These are phyloP conservation scores for Colletotrichum cordylinicola DNA, from an alignment of 2,329 filamentous ascomycete genomes.

Conservation along the genomic window DNA sequence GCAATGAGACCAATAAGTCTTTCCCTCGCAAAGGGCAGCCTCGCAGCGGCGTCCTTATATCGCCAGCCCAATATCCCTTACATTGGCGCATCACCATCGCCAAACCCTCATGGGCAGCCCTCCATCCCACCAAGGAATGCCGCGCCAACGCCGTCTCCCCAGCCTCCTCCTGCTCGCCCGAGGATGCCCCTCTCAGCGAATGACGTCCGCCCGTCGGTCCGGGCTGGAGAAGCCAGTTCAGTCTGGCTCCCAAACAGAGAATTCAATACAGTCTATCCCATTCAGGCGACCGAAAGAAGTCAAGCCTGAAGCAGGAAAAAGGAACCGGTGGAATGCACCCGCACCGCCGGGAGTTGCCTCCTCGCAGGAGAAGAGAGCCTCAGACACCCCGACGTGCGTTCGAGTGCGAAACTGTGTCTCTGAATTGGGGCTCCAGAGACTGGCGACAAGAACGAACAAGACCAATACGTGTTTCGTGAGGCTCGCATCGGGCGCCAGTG, in stretches of 20 bases:
- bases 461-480: background rate
- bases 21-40: background rate
- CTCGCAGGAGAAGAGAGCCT: background rate
- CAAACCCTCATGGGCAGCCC: background rate
- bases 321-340: background rate
- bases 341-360: background rate
- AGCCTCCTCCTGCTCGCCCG: background rate
- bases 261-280: conserved; percentile 3
- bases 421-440: background rate
- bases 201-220: background rate
- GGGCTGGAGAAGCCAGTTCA: background rate
- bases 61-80: background rate
- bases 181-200: background rate
- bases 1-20: background rate
- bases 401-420: background rate
- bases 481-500: conserved; percentile 2
- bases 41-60: conserved; percentile 11
- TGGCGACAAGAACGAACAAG: background rate
- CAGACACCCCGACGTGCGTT: background rate
- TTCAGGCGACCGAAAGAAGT: background rate
- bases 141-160: background rate
- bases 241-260: background rate
- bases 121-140: background rate
- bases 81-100: background rate
- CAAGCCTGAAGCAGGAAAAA: background rate